Base-by-base conservation (phyloP, 352 stramenopile species). In the Peronospora tabacina region DNA sequence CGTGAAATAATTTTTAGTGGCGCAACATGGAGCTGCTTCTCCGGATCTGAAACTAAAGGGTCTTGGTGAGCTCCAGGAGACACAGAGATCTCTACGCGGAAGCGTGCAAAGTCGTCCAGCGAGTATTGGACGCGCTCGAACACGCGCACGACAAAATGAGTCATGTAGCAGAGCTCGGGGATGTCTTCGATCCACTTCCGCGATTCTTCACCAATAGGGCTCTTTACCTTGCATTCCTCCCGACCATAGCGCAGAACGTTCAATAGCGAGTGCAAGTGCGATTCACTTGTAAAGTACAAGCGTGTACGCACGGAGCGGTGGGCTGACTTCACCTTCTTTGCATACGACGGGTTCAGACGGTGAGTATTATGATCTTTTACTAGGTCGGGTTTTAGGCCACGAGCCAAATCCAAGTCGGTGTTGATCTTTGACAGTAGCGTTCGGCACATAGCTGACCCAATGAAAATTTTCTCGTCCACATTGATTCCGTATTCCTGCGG, bases 281-380 rank as follows among this genome's bases (percentile, higher is more conserved):
- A 94, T 71, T 99, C 97, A 22, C 91, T 98, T 13, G 97, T 99
- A 62, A 99, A 99, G 63, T 99, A 99, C 13, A 99, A 75, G 1
- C 97, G 87, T 22, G 96, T 99, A 51, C 97, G 94, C 46, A 99
- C 96, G 6, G 92, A 88, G 28, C 96, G 82, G 38, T 96, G 91
- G 50, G 97, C 89, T 11, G 92, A 98, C 61, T 91, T 94, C 63
- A 94, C 75, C 52, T 87, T 82, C 55, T 87, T 90, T 10, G 75
- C 80, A 57, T 91, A 94, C 12, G 68, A 82, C 46, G 82, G 80
- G 34, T 94, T 88, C 17, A 94, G 47, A 1, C 82, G 82, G 46
- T 94, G 80, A 3, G 81, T 94, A 45, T 82, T 74, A 44, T 75
- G 71, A 49, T 90, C 67, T 34, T 75, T 68, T 2, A 85, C 36